These are phyloP conservation scores for Alternaria angustiovoidea DNA, from an alignment of 2,329 filamentous ascomycete species.

Conservation along the genomic window DNA sequence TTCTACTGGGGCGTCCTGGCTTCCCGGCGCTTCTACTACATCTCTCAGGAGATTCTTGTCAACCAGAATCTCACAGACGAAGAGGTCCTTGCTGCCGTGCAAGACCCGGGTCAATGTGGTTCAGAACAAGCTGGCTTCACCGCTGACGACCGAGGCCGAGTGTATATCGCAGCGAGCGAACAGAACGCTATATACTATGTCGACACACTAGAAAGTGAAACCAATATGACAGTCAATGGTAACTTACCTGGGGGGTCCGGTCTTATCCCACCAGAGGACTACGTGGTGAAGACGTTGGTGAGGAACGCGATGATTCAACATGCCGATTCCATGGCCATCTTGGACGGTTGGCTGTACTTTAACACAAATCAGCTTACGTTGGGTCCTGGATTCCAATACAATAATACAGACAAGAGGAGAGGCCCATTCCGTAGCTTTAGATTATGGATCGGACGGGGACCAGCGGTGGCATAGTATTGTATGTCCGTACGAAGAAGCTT, in stretches of 20 bases:
- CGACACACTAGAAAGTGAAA: slow-evolving; percentile 47
- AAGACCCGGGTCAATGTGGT: slow-evolving; percentile 51
- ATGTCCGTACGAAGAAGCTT: background rate
- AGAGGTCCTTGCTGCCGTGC: slow-evolving; percentile 49
- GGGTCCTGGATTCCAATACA: slow-evolving; percentile 49
- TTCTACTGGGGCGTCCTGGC: slow-evolving; percentile 56
- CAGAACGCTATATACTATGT: slow-evolving; percentile 58
- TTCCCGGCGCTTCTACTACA: slow-evolving; percentile 53
- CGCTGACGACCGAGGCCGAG: slow-evolving; percentile 52
- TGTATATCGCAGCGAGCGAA: slow-evolving; percentile 54
- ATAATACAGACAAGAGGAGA: slow-evolving; percentile 49
- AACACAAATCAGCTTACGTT: slow-evolving; percentile 54
- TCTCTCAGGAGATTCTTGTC: slow-evolving; percentile 48
- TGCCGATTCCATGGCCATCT: slow-evolving; percentile 53
- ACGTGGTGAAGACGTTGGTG: slow-evolving; percentile 53
- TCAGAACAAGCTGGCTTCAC: slow-evolving; percentile 55
- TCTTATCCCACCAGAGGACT: slow-evolving; percentile 45
- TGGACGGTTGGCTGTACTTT: slow-evolving; percentile 55
- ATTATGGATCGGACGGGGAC: slow-evolving; percentile 49
- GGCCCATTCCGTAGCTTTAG: slow-evolving; percentile 50
- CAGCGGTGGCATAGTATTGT: slow-evolving; percentile 36
- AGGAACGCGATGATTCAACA: slow-evolving; percentile 54
- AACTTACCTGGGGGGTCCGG: slow-evolving; percentile 43
- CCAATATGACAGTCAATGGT: slow-evolving; percentile 49
- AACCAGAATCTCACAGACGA: slow-evolving; percentile 45